A percentile compares a stretch with the other conserved stretches of the same genome.
These are phyloP conservation scores for Aschersonia sp. DNA, from an alignment of 2,329 filamentous ascomycete genomes.

Conservation along the genomic window DNA sequence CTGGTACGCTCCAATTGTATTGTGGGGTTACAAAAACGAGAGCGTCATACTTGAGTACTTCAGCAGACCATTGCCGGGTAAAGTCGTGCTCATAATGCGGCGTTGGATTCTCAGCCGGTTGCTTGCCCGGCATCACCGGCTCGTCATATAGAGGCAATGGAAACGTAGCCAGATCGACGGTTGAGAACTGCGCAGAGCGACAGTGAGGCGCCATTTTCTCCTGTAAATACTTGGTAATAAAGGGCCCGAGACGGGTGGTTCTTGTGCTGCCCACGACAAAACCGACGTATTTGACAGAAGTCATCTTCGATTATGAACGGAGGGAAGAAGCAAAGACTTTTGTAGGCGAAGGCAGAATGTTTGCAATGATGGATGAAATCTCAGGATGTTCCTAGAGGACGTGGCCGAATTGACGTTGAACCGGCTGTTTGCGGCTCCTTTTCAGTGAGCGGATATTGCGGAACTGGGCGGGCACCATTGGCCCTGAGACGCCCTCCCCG, in stretches of 20 bases:
- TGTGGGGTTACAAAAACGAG: conserved; percentile 36
- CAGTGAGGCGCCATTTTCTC: background rate
- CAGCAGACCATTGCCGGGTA: conserved; percentile 21
- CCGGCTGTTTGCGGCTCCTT: too few species aligned
- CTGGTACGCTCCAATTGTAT: conserved; percentile 42
- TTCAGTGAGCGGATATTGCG: too few species aligned
- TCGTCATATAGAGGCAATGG: background rate
- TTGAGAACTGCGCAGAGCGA: background rate
- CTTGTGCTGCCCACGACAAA: background rate
- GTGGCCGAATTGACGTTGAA: too few species aligned
- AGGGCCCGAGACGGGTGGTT: background rate
- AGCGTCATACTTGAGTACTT: conserved; percentile 27
- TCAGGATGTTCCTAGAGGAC: too few species aligned
- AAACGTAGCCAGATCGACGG: background rate
- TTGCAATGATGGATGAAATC: too few species aligned
- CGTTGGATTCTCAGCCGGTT: background rate
- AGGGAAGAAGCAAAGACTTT: background rate
- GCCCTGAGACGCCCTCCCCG: too few species aligned
- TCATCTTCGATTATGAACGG: background rate
- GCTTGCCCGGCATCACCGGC: background rate
- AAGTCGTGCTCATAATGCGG: background rate
- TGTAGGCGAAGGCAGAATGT: too few species aligned
- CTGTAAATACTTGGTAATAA: background rate
- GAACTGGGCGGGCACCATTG: too few species aligned
- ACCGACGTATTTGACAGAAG: background rate